These are phyloP conservation scores for Amanita inopinata DNA, from an alignment of 768 basidiomycete species.

Conservation along the genomic window DNA sequence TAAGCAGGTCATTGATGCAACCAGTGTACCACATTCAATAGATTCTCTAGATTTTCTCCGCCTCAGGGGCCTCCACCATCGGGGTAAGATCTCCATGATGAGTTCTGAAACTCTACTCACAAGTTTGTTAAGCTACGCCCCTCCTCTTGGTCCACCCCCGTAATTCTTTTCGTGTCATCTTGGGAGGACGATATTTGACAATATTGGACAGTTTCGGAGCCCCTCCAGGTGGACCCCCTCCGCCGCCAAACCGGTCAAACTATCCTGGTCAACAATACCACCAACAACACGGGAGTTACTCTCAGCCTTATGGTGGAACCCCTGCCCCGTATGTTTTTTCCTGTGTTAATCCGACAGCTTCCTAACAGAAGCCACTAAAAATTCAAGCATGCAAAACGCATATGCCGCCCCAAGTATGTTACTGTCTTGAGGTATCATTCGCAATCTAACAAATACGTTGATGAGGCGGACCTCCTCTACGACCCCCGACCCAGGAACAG, in stretches of 20 bases:
- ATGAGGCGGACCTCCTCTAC: slow-evolving; percentile 32
- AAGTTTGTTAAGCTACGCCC: slow-evolving; percentile 15
- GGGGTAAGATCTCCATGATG: slow-evolving; percentile 17
- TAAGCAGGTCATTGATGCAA: slow-evolving; percentile 6
- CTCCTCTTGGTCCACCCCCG: slow-evolving; percentile 19
- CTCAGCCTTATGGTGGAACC: slow-evolving; percentile 14
- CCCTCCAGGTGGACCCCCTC: slow-evolving; percentile 17
- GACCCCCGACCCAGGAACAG: slow-evolving; percentile 49
- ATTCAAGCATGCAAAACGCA: slow-evolving; percentile 10
- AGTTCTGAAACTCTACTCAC: slow-evolving; percentile 13
- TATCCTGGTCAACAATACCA: slow-evolving; percentile 37
- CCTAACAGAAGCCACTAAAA: slow-evolving; percentile 13
- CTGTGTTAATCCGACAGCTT: not conserved
- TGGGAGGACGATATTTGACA: too few relatives aligned
- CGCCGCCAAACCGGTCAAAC: slow-evolving; percentile 23
- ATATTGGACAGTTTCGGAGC: too few relatives aligned
- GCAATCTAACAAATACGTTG: not conserved
- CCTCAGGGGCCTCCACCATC: slow-evolving; percentile 18
- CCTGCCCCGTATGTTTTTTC: slow-evolving; percentile 14
- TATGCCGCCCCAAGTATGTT: slow-evolving; percentile 12
- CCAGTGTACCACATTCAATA: not conserved
- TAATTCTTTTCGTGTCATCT: too few relatives aligned
- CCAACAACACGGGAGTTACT: slow-evolving; percentile 20
- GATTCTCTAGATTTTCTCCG: slow-evolving; percentile 12
- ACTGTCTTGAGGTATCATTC: not conserved